phyloP scores from a whole-genome alignment of 1,284 basidiomycete species.

The Ganoderma boninense region DNA sequence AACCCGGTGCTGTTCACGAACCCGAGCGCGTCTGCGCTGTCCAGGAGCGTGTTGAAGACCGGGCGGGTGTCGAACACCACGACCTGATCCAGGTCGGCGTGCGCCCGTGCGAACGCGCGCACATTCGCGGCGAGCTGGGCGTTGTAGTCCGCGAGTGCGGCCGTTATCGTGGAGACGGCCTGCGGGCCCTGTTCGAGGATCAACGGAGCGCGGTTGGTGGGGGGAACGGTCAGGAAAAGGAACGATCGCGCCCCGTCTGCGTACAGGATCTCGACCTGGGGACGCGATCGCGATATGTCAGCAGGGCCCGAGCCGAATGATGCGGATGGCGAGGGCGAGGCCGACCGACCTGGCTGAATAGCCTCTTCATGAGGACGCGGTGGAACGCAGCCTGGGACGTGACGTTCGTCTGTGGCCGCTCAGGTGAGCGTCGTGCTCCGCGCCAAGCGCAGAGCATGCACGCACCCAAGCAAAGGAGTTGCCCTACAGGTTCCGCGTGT shows the following conservation, averaged over 20 bases:
- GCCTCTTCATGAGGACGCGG: constrained; percentile 56
- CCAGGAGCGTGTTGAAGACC: constrained; percentile 64
- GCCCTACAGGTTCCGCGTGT: constrained; percentile 46
- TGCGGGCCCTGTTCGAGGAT: constrained; percentile 56
- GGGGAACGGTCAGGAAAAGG: constrained; percentile 73
- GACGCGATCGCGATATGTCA: neutral
- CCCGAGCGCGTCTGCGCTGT: constrained; percentile 59
- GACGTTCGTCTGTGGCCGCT: constrained; percentile 56
- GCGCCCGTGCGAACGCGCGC: constrained; percentile 49
- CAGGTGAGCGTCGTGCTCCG: constrained; percentile 18
- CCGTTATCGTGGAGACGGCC: constrained; percentile 47
- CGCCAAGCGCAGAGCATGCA: constrained; percentile 1
- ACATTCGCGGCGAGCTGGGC: constrained; percentile 50
- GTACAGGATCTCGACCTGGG: constrained; percentile 63
- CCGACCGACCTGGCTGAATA: constrained; percentile 60
- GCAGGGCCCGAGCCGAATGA: neutral
- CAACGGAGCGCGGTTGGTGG: constrained; percentile 66
- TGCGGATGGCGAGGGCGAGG: neutral
- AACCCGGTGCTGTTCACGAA: constrained; percentile 67
- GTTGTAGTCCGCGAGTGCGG: constrained; percentile 61
- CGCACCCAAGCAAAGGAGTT: constrained; percentile 61
- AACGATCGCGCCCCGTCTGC: constrained; percentile 65
- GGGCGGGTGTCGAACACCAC: constrained; percentile 64
- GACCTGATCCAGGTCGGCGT: constrained; percentile 53
- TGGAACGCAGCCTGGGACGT: constrained; percentile 59